Evolutionary conservation across 495 filamentous ascomycete species (phyloP), one percentile per base, ranked within the genome.

Genomic region (Penicillium simplicissimum): DNA sequence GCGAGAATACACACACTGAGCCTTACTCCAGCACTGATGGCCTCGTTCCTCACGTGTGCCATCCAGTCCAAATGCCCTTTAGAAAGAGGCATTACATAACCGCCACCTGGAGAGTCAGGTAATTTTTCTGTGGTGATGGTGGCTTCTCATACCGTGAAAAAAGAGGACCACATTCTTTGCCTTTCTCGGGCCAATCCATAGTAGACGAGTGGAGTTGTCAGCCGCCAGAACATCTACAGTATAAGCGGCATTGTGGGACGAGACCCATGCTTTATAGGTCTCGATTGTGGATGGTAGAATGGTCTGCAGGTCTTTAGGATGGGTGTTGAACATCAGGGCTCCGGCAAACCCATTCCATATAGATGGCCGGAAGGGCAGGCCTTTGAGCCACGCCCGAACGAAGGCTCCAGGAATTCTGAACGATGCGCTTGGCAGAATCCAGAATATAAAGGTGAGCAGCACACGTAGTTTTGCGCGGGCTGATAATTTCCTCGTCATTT

Each of bases 11-110:
- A 67, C 10, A 70, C 55, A 40, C 59, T 65, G 13, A 70, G 47
- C 14, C 66, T 5, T 10, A 67, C 28, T 5, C 57, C 64, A n/a
- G 67, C 47, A 15, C 54, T 40, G 38, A 23, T 15, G 4, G 61
- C 62, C 37, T 67, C 61, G 3, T 61, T 62, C 36, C 54, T 58
- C 4, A 67, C 14, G 62, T 66, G 45, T 28, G 52, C 61, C 65
- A 70, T 67, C 67, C 67, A 70, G 21, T 66, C 62, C 33, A 70
- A 47, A 55, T 67, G 62, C 4, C 59, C 67, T 48, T 42, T 10
- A 31, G 57, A 67, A 38, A 70, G 57, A 13, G 67, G 64, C 62
- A 70, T 65, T 15, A 70, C 65, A 61, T 70, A 70, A 11, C 67
- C 67, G 14, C 64, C 67, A 23, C 67, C 67, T 70, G 19, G 15